A percentile compares a stretch with the other conserved stretches of the same genome.
These are phyloP conservation scores for Naganishia antarctica DNA, from an alignment of 768 basidiomycete species.

Conservation along the genomic window DNA sequence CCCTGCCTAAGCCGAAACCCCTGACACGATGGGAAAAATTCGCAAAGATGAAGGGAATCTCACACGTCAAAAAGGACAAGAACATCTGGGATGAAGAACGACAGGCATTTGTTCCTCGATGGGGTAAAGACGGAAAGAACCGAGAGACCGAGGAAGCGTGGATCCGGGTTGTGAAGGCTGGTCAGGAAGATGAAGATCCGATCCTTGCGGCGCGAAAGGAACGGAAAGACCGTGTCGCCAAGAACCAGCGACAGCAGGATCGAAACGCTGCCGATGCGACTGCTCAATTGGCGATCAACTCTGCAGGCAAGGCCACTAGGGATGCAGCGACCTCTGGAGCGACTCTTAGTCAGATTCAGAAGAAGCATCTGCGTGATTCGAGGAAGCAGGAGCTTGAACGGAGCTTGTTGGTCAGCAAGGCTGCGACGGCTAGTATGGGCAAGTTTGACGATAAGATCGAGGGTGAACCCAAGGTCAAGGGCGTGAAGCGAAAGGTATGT, in stretches of 20 bases:
- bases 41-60: slow-evolving; percentile 88
- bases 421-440: slow-evolving; percentile 92
- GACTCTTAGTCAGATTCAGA: slow-evolving; percentile 29
- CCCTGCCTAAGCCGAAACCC: slow-evolving; percentile 84
- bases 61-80: slow-evolving; percentile 68
- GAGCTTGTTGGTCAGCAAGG: slow-evolving; percentile 67
- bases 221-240: slow-evolving; percentile 72
- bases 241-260: slow-evolving; percentile 72
- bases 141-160: slow-evolving; percentile 79
- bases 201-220: slow-evolving; percentile 67
- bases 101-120: slow-evolving; percentile 84
- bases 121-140: slow-evolving; percentile 82
- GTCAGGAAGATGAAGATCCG: slow-evolving; percentile 77
- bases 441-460: slow-evolving; percentile 80
- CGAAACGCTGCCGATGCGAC: slow-evolving; percentile 67
- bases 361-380: slow-evolving; percentile 48
- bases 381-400: slow-evolving; percentile 72
- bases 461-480: slow-evolving; percentile 79
- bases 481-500: slow-evolving; percentile 85
- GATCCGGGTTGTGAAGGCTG: slow-evolving; percentile 81
- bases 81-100: slow-evolving; percentile 90
- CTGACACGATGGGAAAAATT: slow-evolving; percentile 96
- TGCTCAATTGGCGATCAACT: slow-evolving; percentile 31
- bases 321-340: background rate
- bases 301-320: slow-evolving; percentile 32